A percentile compares a stretch with the other conserved stretches of the same genome.
phyloP scores from a whole-genome alignment of 2,329 filamentous ascomycete species.

The Xylariaceae sp. region DNA sequence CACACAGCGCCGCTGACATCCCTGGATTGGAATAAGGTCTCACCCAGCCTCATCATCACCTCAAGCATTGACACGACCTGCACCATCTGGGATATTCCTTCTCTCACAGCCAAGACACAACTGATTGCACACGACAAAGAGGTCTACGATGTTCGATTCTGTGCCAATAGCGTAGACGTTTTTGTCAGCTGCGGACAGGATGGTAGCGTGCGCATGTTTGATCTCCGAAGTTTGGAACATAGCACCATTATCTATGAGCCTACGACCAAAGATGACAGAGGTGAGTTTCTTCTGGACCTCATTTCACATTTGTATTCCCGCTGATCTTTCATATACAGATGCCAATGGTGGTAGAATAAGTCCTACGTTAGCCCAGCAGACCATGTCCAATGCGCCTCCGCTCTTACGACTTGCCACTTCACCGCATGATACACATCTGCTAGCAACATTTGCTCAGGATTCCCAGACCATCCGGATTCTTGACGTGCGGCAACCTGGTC shows the following conservation, averaged over 20 bases:
- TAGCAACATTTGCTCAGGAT: conserved; percentile 95
- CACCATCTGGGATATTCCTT: conserved; percentile 99
- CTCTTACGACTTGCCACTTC: conserved; percentile 80
- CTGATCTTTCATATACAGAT: conserved; percentile 34
- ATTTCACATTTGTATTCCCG: background rate
- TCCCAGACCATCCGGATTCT: conserved; percentile 89
- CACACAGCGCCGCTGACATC: conserved; percentile 96
- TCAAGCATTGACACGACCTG: conserved; percentile 98
- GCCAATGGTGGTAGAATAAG: conserved; percentile 59
- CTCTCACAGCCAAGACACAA: conserved; percentile 94
- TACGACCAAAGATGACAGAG: conserved; percentile 73
- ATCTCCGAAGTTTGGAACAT: conserved; percentile 90
- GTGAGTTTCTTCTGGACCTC: conserved; percentile 39
- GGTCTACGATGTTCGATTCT: conserved; percentile 97
- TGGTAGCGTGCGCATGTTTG: conserved; percentile 97
- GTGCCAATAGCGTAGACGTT: conserved; percentile 95
- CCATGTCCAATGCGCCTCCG: conserved; percentile 70
- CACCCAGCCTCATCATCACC: conserved; percentile 94
- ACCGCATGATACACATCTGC: conserved; percentile 87
- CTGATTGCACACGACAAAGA: conserved; percentile 98
- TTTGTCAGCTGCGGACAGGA: conserved; percentile 98
- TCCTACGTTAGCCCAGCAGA: conserved; percentile 70
- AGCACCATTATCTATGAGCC: conserved; percentile 99
- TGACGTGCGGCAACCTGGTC: conserved; percentile 91
- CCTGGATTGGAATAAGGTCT: conserved; percentile 96